Evolutionary conservation across 768 basidiomycete species (phyloP).

Genomic region (Lepiota venenata): DNA sequence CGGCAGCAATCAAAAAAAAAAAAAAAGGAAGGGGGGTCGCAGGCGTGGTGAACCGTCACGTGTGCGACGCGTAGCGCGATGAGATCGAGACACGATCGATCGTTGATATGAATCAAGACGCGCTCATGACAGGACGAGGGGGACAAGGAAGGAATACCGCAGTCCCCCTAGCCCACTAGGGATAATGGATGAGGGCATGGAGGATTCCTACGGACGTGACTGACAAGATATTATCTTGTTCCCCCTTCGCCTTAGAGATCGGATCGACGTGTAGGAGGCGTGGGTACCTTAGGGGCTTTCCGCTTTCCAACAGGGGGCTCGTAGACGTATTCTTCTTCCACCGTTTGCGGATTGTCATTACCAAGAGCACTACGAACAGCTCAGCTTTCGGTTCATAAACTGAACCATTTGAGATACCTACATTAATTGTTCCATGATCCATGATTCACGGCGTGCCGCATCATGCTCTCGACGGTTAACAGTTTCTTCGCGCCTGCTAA

Average conservation of each 20-base stretch:
- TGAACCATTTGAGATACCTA: conserved; percentile 32
- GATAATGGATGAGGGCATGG: conserved; percentile 53
- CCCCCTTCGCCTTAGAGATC: conserved; percentile 96
- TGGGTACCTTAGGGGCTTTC: conserved; percentile 89
- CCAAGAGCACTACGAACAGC: conserved; percentile 52
- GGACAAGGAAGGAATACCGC: conserved; percentile 71
- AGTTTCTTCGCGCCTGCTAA: conserved; percentile 80
- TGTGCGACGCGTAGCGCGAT: conserved; percentile 28
- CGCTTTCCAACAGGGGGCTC: conserved; percentile 65
- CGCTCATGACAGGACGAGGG: conserved; percentile 56
- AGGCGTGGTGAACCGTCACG: conserved; percentile 37
- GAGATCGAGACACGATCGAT: conserved; percentile 27
- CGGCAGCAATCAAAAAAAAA: conserved; percentile 16
- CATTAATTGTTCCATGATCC: conserved; percentile 95
- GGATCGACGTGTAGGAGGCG: conserved; percentile 81
- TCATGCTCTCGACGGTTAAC: conserved; percentile 87
- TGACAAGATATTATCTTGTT: conserved; percentile 39
- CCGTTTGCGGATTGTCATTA: conserved; percentile 57
- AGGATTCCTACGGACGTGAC: conserved; percentile 71
- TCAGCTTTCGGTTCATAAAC: neutral
- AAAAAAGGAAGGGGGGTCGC: conserved; percentile 22
- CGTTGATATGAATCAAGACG: conserved; percentile 22
- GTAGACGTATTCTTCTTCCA: conserved; percentile 82
- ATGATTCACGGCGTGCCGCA: conserved; percentile 79
- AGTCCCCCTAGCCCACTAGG: conserved; percentile 92